phyloP scores from a whole-genome alignment of 1,139 yeast species.

The Taiozyma sp. region DNA sequence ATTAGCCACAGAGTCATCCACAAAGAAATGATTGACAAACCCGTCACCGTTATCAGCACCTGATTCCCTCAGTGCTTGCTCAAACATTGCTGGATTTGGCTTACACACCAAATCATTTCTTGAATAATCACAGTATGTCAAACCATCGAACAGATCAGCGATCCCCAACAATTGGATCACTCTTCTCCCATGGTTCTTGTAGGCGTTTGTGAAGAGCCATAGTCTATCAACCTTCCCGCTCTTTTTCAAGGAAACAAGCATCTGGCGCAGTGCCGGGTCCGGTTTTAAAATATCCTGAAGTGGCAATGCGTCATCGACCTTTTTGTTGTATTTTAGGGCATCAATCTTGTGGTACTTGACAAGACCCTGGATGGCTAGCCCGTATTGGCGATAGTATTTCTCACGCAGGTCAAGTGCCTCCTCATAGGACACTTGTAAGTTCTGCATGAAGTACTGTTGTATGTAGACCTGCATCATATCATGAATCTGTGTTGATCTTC shows the following conservation, averaged over 20 bases:
- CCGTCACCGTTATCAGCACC: slow-evolving; percentile 38
- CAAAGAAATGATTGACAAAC: slow-evolving; percentile 50
- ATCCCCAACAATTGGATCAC: slow-evolving; percentile 75
- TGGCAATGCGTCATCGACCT: slow-evolving; percentile 91
- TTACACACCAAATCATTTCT: slow-evolving; percentile 70
- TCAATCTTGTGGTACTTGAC: slow-evolving; percentile 78
- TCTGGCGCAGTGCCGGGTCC: slow-evolving; percentile 44
- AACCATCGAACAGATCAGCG: slow-evolving; percentile 89
- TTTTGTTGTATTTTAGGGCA: slow-evolving; percentile 80
- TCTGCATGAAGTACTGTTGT: slow-evolving; percentile 69
- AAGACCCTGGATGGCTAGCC: slow-evolving; percentile 88
- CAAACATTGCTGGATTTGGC: slow-evolving; percentile 64
- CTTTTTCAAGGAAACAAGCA: slow-evolving; percentile 41
- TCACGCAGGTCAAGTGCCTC: slow-evolving; percentile 73
- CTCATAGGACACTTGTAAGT: slow-evolving; percentile 55
- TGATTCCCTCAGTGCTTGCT: slow-evolving; percentile 55
- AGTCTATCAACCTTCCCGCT: slow-evolving; percentile 45
- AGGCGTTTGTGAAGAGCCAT: slow-evolving; percentile 95
- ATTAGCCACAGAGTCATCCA: slow-evolving; percentile 78
- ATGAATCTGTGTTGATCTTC: slow-evolving; percentile 67
- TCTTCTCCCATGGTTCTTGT: slow-evolving; percentile 78
- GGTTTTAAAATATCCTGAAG: slow-evolving; percentile 68
- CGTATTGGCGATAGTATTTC: slow-evolving; percentile 79
- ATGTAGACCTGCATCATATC: slow-evolving; percentile 86
- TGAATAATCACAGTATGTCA: slow-evolving; percentile 85